Conservation (phyloP, 371 early-diverging fungal genomes). For the Actinomortierella wolfii region DNA sequence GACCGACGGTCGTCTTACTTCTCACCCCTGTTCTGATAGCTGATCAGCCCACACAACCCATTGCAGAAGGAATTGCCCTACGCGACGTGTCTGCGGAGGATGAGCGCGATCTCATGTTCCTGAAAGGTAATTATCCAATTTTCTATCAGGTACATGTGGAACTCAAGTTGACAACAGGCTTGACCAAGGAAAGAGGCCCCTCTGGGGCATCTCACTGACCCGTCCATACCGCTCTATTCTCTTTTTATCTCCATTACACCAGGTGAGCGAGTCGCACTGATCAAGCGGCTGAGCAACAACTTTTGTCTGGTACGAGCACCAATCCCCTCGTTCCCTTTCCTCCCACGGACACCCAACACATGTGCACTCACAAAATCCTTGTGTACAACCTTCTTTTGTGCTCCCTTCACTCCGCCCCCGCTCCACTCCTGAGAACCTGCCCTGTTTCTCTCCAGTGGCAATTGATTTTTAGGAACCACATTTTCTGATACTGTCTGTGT, state of each 20-base stretch:
- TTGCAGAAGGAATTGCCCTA: constrained; percentile 25
- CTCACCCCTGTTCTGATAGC: no score
- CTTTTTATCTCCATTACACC: constrained; percentile 3
- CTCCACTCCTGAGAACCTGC: no score
- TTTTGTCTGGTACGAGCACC: constrained; percentile 33
- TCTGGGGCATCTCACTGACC: no score
- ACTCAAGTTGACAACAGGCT: no score
- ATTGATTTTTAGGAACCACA: no score
- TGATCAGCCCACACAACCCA: background rate
- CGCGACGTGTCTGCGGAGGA: constrained; percentile 55
- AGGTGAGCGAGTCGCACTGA: constrained; percentile 32
- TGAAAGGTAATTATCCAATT: no score
- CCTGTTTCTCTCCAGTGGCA: no score
- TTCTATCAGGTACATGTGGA: no score
- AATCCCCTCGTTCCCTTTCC: background rate
- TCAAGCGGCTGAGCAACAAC: constrained; percentile 23
- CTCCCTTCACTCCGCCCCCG: constrained; percentile 66
- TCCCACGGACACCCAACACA: no score
- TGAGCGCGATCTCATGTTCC: constrained; percentile 60
- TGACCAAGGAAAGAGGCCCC: no score
- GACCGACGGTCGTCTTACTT: no score
- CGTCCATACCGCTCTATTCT: background rate
- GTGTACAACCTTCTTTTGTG: constrained; percentile 64
- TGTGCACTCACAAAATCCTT: constrained; percentile 55
- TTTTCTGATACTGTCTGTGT: background rate